Evolutionary conservation across 2,329 filamentous ascomycete species (phyloP), one percentile per base, ranked within the genome.

Genomic region (Lasiodiplodia citricola): DNA sequence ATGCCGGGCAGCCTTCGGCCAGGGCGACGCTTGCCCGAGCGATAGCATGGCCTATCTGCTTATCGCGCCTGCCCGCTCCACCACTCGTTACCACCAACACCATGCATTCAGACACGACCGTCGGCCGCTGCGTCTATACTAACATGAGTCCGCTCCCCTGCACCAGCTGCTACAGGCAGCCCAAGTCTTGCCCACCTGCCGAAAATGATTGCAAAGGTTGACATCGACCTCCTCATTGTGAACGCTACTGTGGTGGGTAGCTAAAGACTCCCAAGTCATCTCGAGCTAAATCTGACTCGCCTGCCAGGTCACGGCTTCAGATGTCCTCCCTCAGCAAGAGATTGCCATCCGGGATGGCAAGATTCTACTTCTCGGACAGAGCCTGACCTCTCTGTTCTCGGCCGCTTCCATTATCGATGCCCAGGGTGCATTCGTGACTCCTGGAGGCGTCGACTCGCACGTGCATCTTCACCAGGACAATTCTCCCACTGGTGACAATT

Each of bases 361-460:
- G 66, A 85, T 86, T 51, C 75, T 76, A 18, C 79, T 81, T 56
- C 75, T 86, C n/a, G 84, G 82, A 4, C 74, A 73, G 2, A 73
- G 71, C 14, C 77, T 86, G 41, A 38, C 56, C 4, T 76, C 77
- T 7, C 72, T 71, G 25, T 75, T 74, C 23, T 68, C 72, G 10
- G 70, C 74, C 2, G 83, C 81, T 0, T 71, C 77, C 51, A 69
- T 83, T 10, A 78, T 85, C 28, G 81, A 84, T 71, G 83, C 83
- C 7, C 78, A 82, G 72, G 82, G 82, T 0, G 82, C 80, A 8
- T 83, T 81, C 64, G 75, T 85, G 10, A 84, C 81, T 0, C 82
- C 83, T 18, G 84, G 84, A 21, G 83, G 83, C 11, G 78, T 86
- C 14, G 84, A 86, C 71, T 80, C 80, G 13, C 84, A 86, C 72